Base-by-base conservation (phyloP, 2,329 filamentous ascomycete genomes). In the Fusarium fujikuroi region DNA sequence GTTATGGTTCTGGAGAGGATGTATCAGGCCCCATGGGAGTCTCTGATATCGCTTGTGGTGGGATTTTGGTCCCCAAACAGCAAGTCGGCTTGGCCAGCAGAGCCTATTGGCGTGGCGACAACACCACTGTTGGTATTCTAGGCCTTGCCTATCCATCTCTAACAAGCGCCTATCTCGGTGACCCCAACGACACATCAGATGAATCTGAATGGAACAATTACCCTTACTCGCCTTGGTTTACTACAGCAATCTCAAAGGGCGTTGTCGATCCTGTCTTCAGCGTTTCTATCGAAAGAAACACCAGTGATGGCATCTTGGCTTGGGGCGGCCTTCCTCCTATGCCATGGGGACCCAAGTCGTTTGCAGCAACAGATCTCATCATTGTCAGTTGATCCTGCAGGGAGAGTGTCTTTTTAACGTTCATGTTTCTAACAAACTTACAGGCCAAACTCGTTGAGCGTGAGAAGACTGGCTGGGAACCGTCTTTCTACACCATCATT, bases 401-500 rank as follows among this genome's bases (percentile, higher is more conserved):
- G 2, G 37, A 36, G 5, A 23, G 16, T 14, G 19, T 23, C 11
- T 37, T 11, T 14, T 36, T 23, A 12, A 25, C 15, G 19, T 59
- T n/a, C 18, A 18, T 15, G 30, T 44, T 18, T 34, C 52, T 73
- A 16, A 71, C 44, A 40, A 52, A 36, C 25, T 16, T 12, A 30
- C 25, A 88, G 87, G 84, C 85, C 46, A 84, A 85, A 54, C 79
- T 88, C 39, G 81, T 80, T 21, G 76, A 77, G 9, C 75, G 81
- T 25, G 75, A 80, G 5, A 80, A 80, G 61, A 84, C 85, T 9
- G 79, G 84, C 2, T 86, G 80, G 78, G 78, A 83, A 65, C 85
- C 85, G 66, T 87, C 87, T 5, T 88, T 86, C 76, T 89, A 89
- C 73, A 88, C 87, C 23, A 83, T 88, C 63, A 79, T 88, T 53